Evolutionary conservation across 306 rosid genomes (phyloP), one percentile per base, ranked within the genome.

Genomic region (Prunus davidiana): DNA sequence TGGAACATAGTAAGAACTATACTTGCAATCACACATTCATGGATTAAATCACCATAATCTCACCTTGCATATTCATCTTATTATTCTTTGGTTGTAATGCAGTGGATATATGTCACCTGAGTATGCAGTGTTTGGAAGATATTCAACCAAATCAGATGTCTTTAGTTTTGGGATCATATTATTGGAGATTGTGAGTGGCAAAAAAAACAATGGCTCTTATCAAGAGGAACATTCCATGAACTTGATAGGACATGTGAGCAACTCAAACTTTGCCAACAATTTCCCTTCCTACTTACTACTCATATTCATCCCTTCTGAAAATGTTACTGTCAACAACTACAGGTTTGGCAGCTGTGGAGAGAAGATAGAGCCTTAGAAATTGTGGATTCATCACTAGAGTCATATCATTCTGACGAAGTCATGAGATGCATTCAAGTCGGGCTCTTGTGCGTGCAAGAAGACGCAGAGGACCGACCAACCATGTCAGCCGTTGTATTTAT

Each of bases 371-470:
- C 78, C 12, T 47, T 78, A 67, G 81, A 89, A 43, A 30, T 77
- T 15, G 84, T 91, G 32, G 96, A 91, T 82, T 15, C 80, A 47
- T 22, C 72, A 20, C 11, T 82, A 4, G 73, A 78, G 46, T 67
- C 86, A 28, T 73, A 66, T 22, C 25, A 12, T 63, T 5, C 45
- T 13, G 47, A 51, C 32, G 93, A 87, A 74, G 78, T 82, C 19
- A 43, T 78, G 47, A 88, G 88, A 84, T 92, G 96, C 84, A 67
- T 90, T 19, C 93, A 88, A 58, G 85, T 88, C 57, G 91, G 90
- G 4, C 88, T 92, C 27, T 71, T 88, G 34, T 90, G 97, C 28
- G 87, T 88, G 8, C 90, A 88, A 69, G 96, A 92, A 46, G 66
- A 84, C 54, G 67, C 88, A 20, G 25, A 5, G 14, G 89, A 91